phyloP scores from a whole-genome alignment of 2,329 filamentous ascomycete genomes.

The Colletotrichum truncatum region DNA sequence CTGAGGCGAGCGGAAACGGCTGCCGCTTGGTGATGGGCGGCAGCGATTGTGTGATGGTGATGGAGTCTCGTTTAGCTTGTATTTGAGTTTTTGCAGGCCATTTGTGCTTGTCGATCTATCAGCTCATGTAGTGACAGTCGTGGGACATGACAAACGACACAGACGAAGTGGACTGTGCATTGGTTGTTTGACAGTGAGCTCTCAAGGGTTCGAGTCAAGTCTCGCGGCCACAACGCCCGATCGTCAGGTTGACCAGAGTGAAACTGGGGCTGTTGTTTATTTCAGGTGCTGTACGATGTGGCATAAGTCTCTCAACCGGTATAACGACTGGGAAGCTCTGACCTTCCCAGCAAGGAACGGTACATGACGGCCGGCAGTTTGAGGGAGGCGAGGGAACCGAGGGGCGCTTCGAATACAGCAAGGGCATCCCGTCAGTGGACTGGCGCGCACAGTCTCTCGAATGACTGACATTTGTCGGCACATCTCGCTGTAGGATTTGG shows the following conservation, averaged over 20 bases:
- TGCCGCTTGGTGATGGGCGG: neutral
- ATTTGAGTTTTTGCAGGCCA: conserved; percentile 2
- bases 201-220: conserved; percentile 3
- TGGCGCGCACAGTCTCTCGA: conserved; percentile 13
- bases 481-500: neutral
- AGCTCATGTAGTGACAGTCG: neutral
- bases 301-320: neutral
- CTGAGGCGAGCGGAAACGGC: neutral
- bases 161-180: neutral
- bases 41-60: neutral
- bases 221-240: neutral
- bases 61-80: neutral
- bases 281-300: too few species aligned
- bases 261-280: neutral
- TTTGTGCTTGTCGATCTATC: conserved; percentile 13
- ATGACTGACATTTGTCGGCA: conserved; percentile 17
- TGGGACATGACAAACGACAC: conserved; percentile 8
- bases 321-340: conserved; percentile 1
- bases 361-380: conserved; percentile 20
- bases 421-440: neutral
- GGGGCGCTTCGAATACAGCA: neutral
- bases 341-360: conserved; percentile 4
- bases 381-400: conserved; percentile 18
- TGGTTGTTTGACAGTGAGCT: neutral
- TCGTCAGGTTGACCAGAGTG: neutral